These are phyloP conservation scores for Mycena kentingensis DNA, from an alignment of 768 basidiomycete species.

Conservation along the genomic window DNA sequence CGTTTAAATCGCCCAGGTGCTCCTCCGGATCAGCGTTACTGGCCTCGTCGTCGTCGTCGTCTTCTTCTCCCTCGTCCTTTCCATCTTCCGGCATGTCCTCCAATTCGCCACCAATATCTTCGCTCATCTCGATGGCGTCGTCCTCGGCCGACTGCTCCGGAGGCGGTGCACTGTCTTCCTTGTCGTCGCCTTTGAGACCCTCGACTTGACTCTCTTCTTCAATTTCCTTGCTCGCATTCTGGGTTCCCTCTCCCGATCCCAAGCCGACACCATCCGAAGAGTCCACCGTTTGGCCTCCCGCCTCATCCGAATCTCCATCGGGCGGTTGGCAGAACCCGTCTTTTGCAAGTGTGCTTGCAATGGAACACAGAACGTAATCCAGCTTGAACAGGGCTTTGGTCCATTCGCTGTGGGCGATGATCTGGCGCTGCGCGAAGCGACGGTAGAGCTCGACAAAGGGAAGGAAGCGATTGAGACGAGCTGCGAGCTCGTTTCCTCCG, in stretches of 20 bases:
- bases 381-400: constrained; percentile 84
- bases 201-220: constrained; percentile 97
- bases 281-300: constrained; percentile 49
- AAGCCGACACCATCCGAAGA: constrained; percentile 78
- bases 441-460: constrained; percentile 78
- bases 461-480: constrained; percentile 47
- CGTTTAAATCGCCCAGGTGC: constrained; percentile 78
- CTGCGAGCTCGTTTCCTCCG: constrained; percentile 34
- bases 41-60: constrained; percentile 52
- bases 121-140: constrained; percentile 87
- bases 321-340: constrained; percentile 94
- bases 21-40: constrained; percentile 77
- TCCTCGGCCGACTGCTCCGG: constrained; percentile 56
- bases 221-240: constrained; percentile 93
- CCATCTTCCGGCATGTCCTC: constrained; percentile 75
- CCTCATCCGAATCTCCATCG: constrained; percentile 61
- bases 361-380: constrained; percentile 71
- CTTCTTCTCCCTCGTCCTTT: constrained; percentile 47
- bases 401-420: constrained; percentile 63
- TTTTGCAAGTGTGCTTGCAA: constrained; percentile 70
- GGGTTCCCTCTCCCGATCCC: constrained; percentile 81
- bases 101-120: constrained; percentile 85
- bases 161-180: constrained; percentile 47
- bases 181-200: constrained; percentile 74
- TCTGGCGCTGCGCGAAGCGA: constrained; percentile 54